Base-by-base conservation (phyloP, 1,139 yeast species). In the Suhomyces coccinellae region DNA sequence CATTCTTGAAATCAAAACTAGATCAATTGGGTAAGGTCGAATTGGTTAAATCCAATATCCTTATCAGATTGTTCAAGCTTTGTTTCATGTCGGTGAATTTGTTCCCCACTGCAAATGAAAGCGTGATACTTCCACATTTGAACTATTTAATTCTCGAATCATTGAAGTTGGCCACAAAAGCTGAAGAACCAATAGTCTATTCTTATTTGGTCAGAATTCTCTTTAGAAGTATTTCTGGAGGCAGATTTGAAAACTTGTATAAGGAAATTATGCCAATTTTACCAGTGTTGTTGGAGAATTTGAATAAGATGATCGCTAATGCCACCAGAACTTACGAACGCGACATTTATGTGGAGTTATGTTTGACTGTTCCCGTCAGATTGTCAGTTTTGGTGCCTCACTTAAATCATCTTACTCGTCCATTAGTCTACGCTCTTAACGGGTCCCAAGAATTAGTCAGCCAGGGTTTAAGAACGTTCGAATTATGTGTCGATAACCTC, bases 71-170 rank as follows among this genome's bases (percentile, higher is more conserved):
- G 36, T 93, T 90, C 78, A 93, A 91, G 65, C 71, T 93, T 38
- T 89, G 96, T 55, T 91, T 93, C 62, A 89, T 93, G 96, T 91
- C 97, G 3, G 97, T 95, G 3, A 93, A 88, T 56, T 70, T 93
- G 45, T 93, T 89, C 62, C 98, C 99, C 0, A 73, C 85, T 4
- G 80, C 86, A 4, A 95, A 93, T 60, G 99, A 95, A 65, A 74
- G 82, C 38, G 96, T 93, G 5, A 77, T 95, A 12, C 72, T 89
- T 40, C 97, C 97, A 0, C 96, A 93, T 58, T 74, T 93, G 56
- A 87, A 88, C 57, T 82, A 85, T 51, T 72, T 95, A 57, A 90
- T 95, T 36, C 71, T 93, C 51, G 85, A 86, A 47, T 88, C 96
- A 0, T 72, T 95, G 62, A 83, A 83, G 49, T 75, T 83, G 42